Conservation (phyloP, 108 stramenopile genomes). For the Bacterosira constricta region DNA sequence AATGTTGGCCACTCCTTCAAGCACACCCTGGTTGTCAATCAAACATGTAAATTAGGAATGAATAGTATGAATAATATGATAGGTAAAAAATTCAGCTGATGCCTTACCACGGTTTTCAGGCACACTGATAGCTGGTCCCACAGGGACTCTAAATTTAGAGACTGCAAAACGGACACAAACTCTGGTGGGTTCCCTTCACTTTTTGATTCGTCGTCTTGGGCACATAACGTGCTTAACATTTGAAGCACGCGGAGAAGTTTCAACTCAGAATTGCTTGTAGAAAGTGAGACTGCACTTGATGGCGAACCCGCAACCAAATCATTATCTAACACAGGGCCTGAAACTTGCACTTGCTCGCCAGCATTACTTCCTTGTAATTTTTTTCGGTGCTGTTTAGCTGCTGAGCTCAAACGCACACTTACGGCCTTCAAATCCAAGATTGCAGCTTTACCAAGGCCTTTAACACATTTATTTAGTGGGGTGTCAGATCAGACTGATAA, state of each 20-base stretch:
- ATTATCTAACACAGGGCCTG: slow-evolving; percentile 10
- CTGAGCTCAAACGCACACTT: slow-evolving; percentile 64
- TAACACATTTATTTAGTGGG: slow-evolving; percentile 61
- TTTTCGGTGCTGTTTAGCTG: slow-evolving; percentile 22
- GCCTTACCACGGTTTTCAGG: slow-evolving; percentile 62
- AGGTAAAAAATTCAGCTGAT: background rate
- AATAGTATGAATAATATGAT: background rate
- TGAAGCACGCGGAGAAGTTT: slow-evolving; percentile 92
- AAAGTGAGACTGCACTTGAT: slow-evolving; percentile 83
- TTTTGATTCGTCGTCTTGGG: slow-evolving; percentile 53
- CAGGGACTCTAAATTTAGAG: slow-evolving; percentile 72
- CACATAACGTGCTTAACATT: slow-evolving; percentile 77
- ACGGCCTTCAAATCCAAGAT: slow-evolving; percentile 73
- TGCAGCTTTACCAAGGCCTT: slow-evolving; percentile 73
- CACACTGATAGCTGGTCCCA: slow-evolving; percentile 84
- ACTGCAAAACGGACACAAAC: slow-evolving; percentile 64
- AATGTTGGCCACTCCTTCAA: slow-evolving; percentile 84
- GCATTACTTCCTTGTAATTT: slow-evolving; percentile 2
- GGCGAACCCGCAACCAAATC: slow-evolving; percentile 45
- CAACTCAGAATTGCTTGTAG: slow-evolving; percentile 85
- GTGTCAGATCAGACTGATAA: background rate
- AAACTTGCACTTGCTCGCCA: background rate
- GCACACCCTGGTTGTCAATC: too few relatives aligned
- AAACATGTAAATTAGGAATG: too few relatives aligned
- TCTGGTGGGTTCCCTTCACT: slow-evolving; percentile 53